Evolutionary conservation across 192 early-diverging fungal species (phyloP), one percentile per base, ranked within the genome.

Genomic region (Coemansia sp.): DNA sequence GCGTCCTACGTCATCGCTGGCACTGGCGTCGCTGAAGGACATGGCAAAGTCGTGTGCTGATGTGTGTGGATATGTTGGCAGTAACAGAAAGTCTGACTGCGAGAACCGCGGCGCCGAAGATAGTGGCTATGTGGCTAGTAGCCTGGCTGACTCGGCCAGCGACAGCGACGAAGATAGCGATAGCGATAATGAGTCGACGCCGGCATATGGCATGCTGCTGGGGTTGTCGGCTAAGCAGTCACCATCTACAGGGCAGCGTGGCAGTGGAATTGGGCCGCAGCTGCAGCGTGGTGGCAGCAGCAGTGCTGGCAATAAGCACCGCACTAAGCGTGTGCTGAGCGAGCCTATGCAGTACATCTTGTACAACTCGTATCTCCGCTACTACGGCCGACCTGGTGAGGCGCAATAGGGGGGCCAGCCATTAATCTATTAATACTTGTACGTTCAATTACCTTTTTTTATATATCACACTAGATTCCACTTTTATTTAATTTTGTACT

Each of bases 321-420:
- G 62, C 27, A 70, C 68, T 33, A 82, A 77, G 29, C 74, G 80
- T 12, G 75, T 82, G 53, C 71, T 82, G 10, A 77, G 75, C 50
- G 80, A 82, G 62, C 80, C 80, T 1, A 82, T 82, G 80, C 80
- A 82, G 69, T 82, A 82, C 34, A 82, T 82, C 7, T 33, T 82
- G 65, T 82, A 82, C 62, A 82, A 82, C 50, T 82, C 80, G 38
- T 82, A 82, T 43, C 62, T 82, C 24, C 71, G 80, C 22, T 82
- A 82, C 80, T 82, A 82, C 52, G 80, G 80, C n/a, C 69, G 67
- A 13, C 79, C 74, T 8, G 62, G 68, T 24, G 70, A 81, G 24
- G 22, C 62, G 18, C 69, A 62, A 66, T 27, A 55, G n/a, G n/a
- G 34, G 24, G 24, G 24, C 24, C 20, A 22, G 27, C 5, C 16